These are phyloP conservation scores for Vanilla planifolia DNA, from an alignment of 106 monocot genomes.

Conservation along the genomic window DNA sequence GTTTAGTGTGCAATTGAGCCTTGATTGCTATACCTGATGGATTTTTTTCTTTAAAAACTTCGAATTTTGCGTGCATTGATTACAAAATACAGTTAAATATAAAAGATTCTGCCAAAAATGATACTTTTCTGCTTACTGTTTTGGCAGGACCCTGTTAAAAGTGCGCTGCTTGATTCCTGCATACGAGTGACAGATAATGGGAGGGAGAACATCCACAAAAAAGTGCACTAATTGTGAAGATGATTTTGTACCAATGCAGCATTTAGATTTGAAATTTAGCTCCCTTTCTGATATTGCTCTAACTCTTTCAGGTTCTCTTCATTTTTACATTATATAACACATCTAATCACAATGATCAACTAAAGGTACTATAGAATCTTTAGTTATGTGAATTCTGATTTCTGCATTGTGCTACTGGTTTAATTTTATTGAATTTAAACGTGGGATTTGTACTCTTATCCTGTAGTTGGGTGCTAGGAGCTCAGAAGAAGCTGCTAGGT, in stretches of 20 bases:
- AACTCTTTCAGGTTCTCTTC: conserved; percentile 64
- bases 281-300: neutral
- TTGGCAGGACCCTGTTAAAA: conserved; percentile 30
- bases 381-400: neutral
- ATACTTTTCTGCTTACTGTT: no score
- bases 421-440: neutral
- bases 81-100: no score
- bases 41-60: no score
- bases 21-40: no score
- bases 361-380: conserved; percentile 48
- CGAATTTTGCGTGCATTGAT: no score
- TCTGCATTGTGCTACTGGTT: no score
- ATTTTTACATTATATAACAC: conserved; percentile 82
- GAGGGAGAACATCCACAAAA: conserved; percentile 19
- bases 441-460: conserved; percentile 1
- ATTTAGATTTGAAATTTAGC: neutral
- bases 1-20: no score
- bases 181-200: conserved; percentile 37
- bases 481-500: conserved; percentile 88
- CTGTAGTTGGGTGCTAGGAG: conserved; percentile 88
- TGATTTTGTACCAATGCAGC: neutral
- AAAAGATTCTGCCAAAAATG: no score
- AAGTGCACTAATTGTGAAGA: conserved; percentile 13
- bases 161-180: conserved; percentile 27
- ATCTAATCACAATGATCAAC: conserved; percentile 78